Evolutionary conservation across 805 yeast species (phyloP).

Genomic region (Yarrowia keelungensis): DNA sequence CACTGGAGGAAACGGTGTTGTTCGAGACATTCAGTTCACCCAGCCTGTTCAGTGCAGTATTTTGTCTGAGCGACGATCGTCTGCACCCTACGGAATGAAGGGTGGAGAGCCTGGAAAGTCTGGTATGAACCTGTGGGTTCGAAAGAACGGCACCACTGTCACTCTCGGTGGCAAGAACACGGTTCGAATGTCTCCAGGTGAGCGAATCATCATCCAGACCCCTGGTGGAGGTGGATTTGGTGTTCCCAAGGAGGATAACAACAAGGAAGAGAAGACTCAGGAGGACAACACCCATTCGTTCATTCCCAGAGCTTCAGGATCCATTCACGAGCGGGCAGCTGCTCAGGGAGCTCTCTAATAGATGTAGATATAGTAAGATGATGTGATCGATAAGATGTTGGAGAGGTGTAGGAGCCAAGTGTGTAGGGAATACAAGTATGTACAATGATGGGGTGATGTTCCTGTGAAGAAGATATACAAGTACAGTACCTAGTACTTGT

Average conservation of each 20-base stretch:
- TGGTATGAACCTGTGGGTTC: constrained; percentile 64
- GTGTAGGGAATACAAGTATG: too few species aligned
- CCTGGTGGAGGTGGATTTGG: constrained; percentile 94
- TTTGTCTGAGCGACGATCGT: constrained; percentile 81
- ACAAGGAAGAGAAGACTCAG: neutral
- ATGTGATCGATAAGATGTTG: too few species aligned
- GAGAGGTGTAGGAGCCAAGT: too few species aligned
- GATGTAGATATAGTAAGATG: neutral
- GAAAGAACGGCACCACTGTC: constrained; percentile 48
- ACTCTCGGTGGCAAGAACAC: constrained; percentile 76
- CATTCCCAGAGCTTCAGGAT: constrained; percentile 42
- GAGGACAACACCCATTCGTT: constrained; percentile 26
- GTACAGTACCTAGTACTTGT: too few species aligned
- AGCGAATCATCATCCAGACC: constrained; percentile 68
- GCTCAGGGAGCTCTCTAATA: constrained; percentile 23
- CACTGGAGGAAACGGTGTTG: constrained; percentile 84
- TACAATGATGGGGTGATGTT: too few species aligned
- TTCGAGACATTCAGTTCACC: constrained; percentile 83
- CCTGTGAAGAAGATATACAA: too few species aligned
- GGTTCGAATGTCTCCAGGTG: constrained; percentile 64
- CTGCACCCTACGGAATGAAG: constrained; percentile 82
- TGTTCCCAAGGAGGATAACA: neutral
- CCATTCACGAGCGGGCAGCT: constrained; percentile 39
- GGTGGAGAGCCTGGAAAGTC: constrained; percentile 82
- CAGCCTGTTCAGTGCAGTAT: constrained; percentile 77